Percentiles rank a stretch among this genome's conserved stretches.
These are phyloP conservation scores for Penicillium sp. DNA, from an alignment of 2,329 filamentous ascomycete genomes.

Conservation along the genomic window DNA sequence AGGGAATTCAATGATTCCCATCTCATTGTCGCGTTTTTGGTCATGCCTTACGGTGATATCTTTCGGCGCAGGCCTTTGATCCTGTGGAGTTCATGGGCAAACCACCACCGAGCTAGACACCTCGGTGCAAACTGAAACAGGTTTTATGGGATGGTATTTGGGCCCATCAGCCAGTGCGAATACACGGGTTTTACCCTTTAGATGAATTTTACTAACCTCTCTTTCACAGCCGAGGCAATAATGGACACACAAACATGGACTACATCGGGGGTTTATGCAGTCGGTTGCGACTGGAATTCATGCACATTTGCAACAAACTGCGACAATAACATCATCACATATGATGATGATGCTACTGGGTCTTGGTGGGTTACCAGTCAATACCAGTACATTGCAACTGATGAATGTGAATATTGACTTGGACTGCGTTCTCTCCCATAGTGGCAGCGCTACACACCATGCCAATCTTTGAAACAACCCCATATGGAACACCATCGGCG, in stretches of 20 bases:
- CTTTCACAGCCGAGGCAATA: not conserved
- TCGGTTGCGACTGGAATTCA: not conserved
- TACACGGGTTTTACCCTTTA: not conserved
- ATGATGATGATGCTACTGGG: not conserved
- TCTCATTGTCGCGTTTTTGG: not conserved
- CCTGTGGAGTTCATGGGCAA: not conserved
- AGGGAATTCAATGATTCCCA: not conserved
- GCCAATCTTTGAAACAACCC: not conserved
- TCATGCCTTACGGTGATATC: not conserved
- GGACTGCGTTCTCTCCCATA: not conserved
- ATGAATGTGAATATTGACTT: not conserved
- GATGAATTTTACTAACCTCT: not conserved
- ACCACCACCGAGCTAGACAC: not conserved
- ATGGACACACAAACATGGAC: not conserved
- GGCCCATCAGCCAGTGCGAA: not conserved
- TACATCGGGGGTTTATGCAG: not conserved
- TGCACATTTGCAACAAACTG: not conserved
- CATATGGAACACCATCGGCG: not conserved
- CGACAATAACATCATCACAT: not conserved
- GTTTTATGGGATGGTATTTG: not conserved
- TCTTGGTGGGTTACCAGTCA: not conserved
- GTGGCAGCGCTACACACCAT: not conserved
- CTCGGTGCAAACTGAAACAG: not conserved
- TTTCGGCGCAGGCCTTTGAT: not conserved
- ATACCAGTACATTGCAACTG: not conserved